Evolutionary conservation across 345 rosid genomes (phyloP).

Genomic region (Gossypium raimondii): DNA sequence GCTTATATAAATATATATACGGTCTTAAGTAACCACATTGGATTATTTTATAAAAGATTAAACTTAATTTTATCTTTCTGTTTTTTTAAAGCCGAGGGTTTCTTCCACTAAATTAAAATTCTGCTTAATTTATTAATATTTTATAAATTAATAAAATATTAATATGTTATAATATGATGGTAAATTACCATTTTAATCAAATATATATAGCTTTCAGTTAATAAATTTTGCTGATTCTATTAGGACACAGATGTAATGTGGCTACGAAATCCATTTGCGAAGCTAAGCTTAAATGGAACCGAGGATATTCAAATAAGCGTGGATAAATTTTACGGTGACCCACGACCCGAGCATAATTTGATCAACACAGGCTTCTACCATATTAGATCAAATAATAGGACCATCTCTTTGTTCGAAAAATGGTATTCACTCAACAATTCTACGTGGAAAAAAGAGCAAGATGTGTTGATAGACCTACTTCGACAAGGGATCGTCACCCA

Average conservation of each 20-base stretch:
- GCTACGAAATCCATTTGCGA: constrained; percentile 57
- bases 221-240: not conserved
- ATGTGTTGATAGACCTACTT: constrained; percentile 47
- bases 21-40: too few species aligned
- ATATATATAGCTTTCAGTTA: too few species aligned
- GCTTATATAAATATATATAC: too few species aligned
- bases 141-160: too few species aligned
- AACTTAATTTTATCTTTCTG: too few species aligned
- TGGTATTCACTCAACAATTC: constrained; percentile 65
- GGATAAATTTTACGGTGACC: constrained; percentile 35
- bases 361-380: constrained; percentile 78
- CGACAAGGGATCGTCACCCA: constrained; percentile 28
- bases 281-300: constrained; percentile 31
- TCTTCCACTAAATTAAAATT: too few species aligned
- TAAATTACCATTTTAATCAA: too few species aligned
- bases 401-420: constrained; percentile 46
- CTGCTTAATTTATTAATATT: too few species aligned
- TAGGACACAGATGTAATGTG: constrained; percentile 82
- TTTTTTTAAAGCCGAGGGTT: too few species aligned
- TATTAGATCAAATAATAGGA: constrained; percentile 59
- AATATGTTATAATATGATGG: too few species aligned
- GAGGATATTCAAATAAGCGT: constrained; percentile 70
- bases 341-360: constrained; percentile 26
- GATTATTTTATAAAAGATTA: too few species aligned
- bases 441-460: constrained; percentile 63